Evolutionary conservation across 805 yeast genomes (phyloP).

Genomic region (Priceomyces melissophilus): DNA sequence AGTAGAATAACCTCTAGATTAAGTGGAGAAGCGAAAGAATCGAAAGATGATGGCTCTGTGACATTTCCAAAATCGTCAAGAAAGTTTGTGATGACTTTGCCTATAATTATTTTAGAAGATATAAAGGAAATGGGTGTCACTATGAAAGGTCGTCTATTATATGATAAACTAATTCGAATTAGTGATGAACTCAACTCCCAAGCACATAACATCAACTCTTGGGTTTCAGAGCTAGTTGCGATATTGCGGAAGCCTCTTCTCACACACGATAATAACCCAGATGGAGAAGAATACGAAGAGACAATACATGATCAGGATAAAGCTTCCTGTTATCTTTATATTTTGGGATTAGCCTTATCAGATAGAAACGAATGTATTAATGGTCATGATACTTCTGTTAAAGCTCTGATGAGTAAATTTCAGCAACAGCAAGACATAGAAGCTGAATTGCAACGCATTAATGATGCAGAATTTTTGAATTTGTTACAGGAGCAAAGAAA

Average conservation of each 20-base stretch:
- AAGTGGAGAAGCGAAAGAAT: slow-evolving; percentile 6
- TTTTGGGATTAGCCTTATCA: slow-evolving; percentile 34
- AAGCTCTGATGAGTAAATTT: slow-evolving; percentile 14
- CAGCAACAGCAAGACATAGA: slow-evolving; percentile 19
- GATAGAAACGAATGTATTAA: slow-evolving; percentile 39
- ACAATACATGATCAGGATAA: slow-evolving; percentile 75
- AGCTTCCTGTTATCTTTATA: slow-evolving; percentile 56
- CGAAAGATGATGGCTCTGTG: slow-evolving; percentile 28
- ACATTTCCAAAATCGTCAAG: slow-evolving; percentile 33
- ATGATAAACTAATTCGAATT: slow-evolving; percentile 18
- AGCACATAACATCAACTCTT: slow-evolving; percentile 46
- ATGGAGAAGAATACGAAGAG: slow-evolving; percentile 75
- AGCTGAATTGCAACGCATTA: slow-evolving; percentile 21
- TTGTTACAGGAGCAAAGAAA: slow-evolving; percentile 18
- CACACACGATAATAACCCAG: slow-evolving; percentile 45
- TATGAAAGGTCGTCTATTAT: slow-evolving; percentile 16
- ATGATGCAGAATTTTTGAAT: slow-evolving; percentile 23
- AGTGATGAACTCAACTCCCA: slow-evolving; percentile 47
- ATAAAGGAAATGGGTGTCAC: slow-evolving; percentile 15
- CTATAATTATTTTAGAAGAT: slow-evolving; percentile 19
- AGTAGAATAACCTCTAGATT: slow-evolving; percentile 22
- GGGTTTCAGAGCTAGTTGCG: slow-evolving; percentile 43
- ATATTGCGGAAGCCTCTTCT: slow-evolving; percentile 51
- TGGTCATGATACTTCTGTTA: slow-evolving; percentile 28
- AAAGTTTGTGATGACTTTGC: slow-evolving; percentile 27